Percentiles rank a stretch among this genome's conserved stretches.
Conservation (phyloP, 306 rosid species). For the Aeschynomene evenia region DNA sequence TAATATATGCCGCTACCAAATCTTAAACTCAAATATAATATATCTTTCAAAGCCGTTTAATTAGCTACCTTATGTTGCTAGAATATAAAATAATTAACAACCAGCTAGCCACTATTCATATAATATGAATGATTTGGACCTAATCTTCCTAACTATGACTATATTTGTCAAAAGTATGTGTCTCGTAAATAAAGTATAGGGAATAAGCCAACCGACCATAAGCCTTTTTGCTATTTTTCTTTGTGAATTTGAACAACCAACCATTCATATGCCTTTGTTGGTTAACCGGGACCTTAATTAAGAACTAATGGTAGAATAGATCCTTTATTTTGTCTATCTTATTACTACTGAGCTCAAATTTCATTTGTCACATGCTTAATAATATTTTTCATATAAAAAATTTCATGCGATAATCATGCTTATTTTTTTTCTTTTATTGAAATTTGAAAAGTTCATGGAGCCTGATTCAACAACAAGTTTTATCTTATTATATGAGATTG, state of each 20-base stretch:
- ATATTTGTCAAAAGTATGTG: conserved; percentile 26
- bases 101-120: conserved; percentile 19
- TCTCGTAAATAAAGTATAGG: conserved; percentile 20
- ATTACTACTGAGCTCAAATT: background rate
- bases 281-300: background rate
- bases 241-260: conserved; percentile 15
- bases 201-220: conserved; percentile 23
- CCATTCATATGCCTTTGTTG: background rate
- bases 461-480: no score
- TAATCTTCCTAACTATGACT: conserved; percentile 40
- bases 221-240: conserved; percentile 8
- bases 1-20: no score
- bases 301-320: background rate
- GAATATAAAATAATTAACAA: background rate
- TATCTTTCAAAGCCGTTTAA: background rate
- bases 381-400: background rate
- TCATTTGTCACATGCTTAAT: background rate
- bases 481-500: no score
- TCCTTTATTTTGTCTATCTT: background rate
- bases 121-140: conserved; percentile 20
- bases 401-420: background rate
- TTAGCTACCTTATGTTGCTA: background rate
- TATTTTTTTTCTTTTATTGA: background rate
- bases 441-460: background rate
- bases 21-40: background rate